Conservation (phyloP, 2,329 filamentous ascomycete species). For the Epichloe elymi region DNA sequence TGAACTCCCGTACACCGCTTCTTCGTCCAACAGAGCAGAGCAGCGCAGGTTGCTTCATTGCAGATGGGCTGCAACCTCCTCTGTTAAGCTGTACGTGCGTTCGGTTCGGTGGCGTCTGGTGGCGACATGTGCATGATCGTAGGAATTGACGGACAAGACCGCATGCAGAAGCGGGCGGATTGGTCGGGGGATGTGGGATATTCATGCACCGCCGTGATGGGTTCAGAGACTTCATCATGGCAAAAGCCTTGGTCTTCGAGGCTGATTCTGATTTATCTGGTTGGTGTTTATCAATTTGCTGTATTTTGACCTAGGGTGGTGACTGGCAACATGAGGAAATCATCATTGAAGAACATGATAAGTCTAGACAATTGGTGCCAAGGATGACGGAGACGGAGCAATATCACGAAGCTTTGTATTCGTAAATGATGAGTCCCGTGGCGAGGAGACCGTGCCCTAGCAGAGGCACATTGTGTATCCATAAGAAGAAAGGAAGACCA, state of each 20-base stretch:
- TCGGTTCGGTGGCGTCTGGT: not conserved
- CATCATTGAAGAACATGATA: too few relatives aligned
- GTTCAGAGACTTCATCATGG: not conserved
- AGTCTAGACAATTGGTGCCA: too few relatives aligned
- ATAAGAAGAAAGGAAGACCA: too few relatives aligned
- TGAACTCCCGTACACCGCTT: conserved; percentile 1
- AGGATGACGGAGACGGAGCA: too few relatives aligned
- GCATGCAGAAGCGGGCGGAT: not conserved
- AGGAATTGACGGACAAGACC: not conserved
- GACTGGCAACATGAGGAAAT: too few relatives aligned
- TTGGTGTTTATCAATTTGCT: not conserved
- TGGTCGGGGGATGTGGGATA: not conserved
- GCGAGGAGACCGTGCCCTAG: too few relatives aligned
- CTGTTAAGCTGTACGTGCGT: not conserved
- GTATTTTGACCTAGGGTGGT: too few relatives aligned
- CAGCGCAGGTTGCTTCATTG: not conserved
- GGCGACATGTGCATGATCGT: conserved; percentile 1
- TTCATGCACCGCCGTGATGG: not conserved
- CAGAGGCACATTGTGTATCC: too few relatives aligned
- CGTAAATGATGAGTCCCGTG: too few relatives aligned
- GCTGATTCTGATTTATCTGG: not conserved
- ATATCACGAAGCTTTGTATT: too few relatives aligned
- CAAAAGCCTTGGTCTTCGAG: not conserved
- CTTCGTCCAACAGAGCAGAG: not conserved
- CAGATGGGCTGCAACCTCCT: not conserved